Evolutionary conservation across 2,329 filamentous ascomycete species (phyloP), one percentile per base, ranked within the genome.

Genomic region (Xylaria arbuscula): DNA sequence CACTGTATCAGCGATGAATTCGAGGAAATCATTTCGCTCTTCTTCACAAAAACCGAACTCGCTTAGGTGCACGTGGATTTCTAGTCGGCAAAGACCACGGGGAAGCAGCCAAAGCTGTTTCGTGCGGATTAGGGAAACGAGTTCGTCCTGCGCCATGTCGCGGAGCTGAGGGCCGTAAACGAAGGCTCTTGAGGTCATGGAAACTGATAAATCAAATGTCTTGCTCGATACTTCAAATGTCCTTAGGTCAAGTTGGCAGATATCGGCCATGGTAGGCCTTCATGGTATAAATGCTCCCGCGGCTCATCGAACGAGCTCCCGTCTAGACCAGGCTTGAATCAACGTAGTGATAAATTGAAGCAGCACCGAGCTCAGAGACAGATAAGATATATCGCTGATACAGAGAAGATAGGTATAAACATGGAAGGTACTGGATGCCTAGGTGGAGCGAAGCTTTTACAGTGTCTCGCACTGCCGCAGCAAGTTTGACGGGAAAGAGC

Each of bases 21-120:
- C 71, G 10, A 78, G 51, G 42, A 77, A 74, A 3, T 53, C 62
- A 36, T 53, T 32, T 22, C 53, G 56, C n/a, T 68, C 68, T n/a
- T 65, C 38, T 17, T 15, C 11, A 24, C 11, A 3, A 22, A 66
- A 62, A 34, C 67, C 62, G 15, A 65, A 55, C 36, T 67, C 64
- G 22, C 62, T 57, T 22, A 70, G 57, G 19, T 69, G 55, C 15
- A 77, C 57, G 55, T 59, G 66, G 50, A 77, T 64, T 32, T 77
- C 75, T 32, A 77, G 68, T 58, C 71, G 75, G 28, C 75, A 75
- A 42, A 71, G 40, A 11, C 76, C 75, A n/a, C 73, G 67, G 3
- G 75, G 76, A 36, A 75, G 62, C 15, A 77, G 63, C 76, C 76
- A 77, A 19, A 77, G 11, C 28, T 74, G 65, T 40, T 76, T 76